Evolutionary conservation across 352 stramenopile genomes (phyloP).

Genomic region (Phytophthora boehmeriae): DNA sequence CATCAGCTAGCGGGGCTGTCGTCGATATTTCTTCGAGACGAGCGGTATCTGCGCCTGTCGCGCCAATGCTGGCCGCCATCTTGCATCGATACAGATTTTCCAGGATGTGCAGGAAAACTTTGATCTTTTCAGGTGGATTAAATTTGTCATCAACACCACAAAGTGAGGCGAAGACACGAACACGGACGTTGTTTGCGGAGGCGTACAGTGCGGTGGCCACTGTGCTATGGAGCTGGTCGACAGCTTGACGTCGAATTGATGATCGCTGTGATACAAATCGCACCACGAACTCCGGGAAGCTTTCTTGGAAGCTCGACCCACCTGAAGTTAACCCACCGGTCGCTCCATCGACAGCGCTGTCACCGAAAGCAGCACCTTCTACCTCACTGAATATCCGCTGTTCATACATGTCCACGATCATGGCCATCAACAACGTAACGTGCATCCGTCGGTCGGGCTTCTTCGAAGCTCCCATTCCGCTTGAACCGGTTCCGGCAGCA

Average conservation of each 20-base stretch:
- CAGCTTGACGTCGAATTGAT: conserved; percentile 46
- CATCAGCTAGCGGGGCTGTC: conserved; percentile 33
- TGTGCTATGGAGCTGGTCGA: conserved; percentile 67
- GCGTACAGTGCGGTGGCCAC: conserved; percentile 58
- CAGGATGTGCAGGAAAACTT: conserved; percentile 70
- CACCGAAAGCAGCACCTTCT: conserved; percentile 33
- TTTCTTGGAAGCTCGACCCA: conserved; percentile 46
- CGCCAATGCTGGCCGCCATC: conserved; percentile 19
- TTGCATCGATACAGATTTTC: conserved; percentile 71
- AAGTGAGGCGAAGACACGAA: conserved; percentile 65
- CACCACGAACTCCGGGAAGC: conserved; percentile 74
- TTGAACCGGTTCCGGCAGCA: conserved; percentile 13
- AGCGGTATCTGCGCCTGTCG: conserved; percentile 25
- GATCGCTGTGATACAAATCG: conserved; percentile 58
- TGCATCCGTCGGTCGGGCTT: conserved; percentile 78
- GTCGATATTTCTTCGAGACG: conserved; percentile 33
- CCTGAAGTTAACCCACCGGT: conserved; percentile 13
- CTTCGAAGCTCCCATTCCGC: conserved; percentile 30
- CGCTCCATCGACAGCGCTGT: conserved; percentile 14
- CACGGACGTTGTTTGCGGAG: conserved; percentile 48
- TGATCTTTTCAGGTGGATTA: conserved; percentile 72
- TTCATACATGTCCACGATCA: conserved; percentile 83
- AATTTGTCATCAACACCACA: conserved; percentile 65
- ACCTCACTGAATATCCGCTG: conserved; percentile 50
- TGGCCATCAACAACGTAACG: conserved; percentile 61